Conservation (phyloP, 164 flowering plant species). For the Stephania yunnanensis region DNA sequence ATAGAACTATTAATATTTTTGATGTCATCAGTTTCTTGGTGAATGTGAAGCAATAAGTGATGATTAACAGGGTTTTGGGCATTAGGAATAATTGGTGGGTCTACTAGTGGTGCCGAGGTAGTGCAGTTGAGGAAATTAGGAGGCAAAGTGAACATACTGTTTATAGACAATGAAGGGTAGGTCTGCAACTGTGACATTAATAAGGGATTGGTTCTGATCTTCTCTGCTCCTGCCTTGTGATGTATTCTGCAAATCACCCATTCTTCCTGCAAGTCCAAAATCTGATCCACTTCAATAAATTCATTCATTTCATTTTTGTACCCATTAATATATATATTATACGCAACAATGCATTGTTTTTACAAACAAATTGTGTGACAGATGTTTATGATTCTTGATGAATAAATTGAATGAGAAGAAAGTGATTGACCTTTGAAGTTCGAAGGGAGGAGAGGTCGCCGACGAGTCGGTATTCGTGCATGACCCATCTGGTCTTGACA, state of each 20-base stretch:
- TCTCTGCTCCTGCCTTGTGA: conserved; percentile 50
- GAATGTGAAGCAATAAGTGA: neutral
- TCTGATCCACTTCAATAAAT: too few species aligned
- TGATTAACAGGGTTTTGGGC: neutral
- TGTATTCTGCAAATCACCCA: conserved; percentile 82
- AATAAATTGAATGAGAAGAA: too few species aligned
- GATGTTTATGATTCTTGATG: too few species aligned
- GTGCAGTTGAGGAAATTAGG: conserved; percentile 26
- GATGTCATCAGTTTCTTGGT: too few species aligned
- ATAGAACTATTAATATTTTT: too few species aligned
- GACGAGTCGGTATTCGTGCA: conserved; percentile 15
- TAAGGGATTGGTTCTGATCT: conserved; percentile 24
- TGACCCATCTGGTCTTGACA: neutral
- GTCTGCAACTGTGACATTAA: conserved; percentile 22
- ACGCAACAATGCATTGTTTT: too few species aligned
- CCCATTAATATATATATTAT: too few species aligned
- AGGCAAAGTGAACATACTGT: conserved; percentile 9
- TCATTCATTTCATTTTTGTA: too few species aligned
- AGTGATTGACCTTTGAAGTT: conserved; percentile 45
- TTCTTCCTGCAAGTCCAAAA: conserved; percentile 45
- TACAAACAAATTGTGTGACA: too few species aligned
- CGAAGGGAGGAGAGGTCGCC: conserved; percentile 66
- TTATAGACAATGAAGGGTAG: conserved; percentile 6
- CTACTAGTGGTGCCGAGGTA: conserved; percentile 11
- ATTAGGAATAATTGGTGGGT: neutral